Evolutionary conservation across 2,329 filamentous ascomycete species (phyloP), one percentile per base, ranked within the genome.

Genomic region (Erysiphe neolycopersici): DNA sequence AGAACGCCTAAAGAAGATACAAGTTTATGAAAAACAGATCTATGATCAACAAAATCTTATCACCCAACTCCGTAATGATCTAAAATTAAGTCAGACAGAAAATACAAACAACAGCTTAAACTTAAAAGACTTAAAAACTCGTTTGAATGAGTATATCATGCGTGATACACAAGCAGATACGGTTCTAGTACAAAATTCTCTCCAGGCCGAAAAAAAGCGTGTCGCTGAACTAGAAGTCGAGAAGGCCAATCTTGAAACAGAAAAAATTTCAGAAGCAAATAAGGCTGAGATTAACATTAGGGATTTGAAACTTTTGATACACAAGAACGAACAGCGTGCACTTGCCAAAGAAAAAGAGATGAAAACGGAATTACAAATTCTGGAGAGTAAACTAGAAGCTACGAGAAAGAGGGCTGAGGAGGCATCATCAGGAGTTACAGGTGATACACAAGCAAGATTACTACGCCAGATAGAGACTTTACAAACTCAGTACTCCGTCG

Each of bases 401-500:
- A 75, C 94, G 61, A 77, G 89, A 44, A 71, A 76, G 16, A 72
- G 79, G 30, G 83, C 82, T 1, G 89, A 98, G 61, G 89, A 98
- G 59, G 82, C 75, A 0, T 84, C 84, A 1, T 87, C 84, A 2
- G 79, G 81, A 14, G 73, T 73, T 13, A 74, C 75, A 5, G 80
- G 84, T 13, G 82, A 93, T 55, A 73, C 79, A 0, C 84, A 92
- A 53, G 80, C 80, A 38, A 95, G 94, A 58, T 66, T 95, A 36
- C 65, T 95, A 38, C 75, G 89, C 36, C 91, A 98, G 60, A 79
- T 98, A 44, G 89, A 98, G 62, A 94, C 82, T 0, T 62, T 98
- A 33, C 89, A 98, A 59, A 89, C 81, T 6, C 91, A 98, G 58
- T 93, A 98, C 60, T 76, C 84, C 0, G 76, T 91, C 44, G 89